Base-by-base conservation (phyloP, 306 rosid genomes). In the Spatholobus suberectus region DNA sequence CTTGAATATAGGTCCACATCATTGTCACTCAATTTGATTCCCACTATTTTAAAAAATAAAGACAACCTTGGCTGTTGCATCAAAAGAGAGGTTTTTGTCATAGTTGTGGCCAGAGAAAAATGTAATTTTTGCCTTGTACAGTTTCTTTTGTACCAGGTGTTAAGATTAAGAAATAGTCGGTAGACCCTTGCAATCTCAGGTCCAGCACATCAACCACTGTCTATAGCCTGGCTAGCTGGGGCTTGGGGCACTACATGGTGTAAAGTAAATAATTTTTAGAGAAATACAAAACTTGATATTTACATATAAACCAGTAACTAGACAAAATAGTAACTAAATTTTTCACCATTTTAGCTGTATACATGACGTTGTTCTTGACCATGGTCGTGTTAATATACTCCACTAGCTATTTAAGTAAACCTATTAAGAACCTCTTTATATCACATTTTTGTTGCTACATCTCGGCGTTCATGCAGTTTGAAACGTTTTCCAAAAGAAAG, bases 1-100 rank as follows among this genome's bases (percentile, higher is more conserved):
- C 27, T 26, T 73, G 57, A 24, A 4, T 61, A 8, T 61, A 8
- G n/a, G 23, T n/a, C 20, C 75, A 23, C 61, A 79, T 58, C 71
- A 74, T 44, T 65, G 73, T 18, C 52, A 15, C 46, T 63, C 80
- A 44, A 73, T 66, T 38, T 79, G 57, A 66, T 73, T 66, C 47
- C n/a, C 20, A 52, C 0, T 65, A 26, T n/a, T 73, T 40, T 47
- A 20, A 13, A 47, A 70, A 20, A 58, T 24, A 68, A 55, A 15
- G 73, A 76, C 54, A 83, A 17, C 13, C 29, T 57, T 12, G 0
- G 20, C 49, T 11, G 24, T 63, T 18, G 9, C 72, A 61, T 21
- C 14, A 43, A 11, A 26, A 58, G 70, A 62, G 8, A 59, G 3
- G 3, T 0, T 38, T 57, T 41, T 76, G 72, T 76, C 26, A 5